phyloP scores from a whole-genome alignment of 352 stramenopile genomes.

The Blastocystis sp. region DNA sequence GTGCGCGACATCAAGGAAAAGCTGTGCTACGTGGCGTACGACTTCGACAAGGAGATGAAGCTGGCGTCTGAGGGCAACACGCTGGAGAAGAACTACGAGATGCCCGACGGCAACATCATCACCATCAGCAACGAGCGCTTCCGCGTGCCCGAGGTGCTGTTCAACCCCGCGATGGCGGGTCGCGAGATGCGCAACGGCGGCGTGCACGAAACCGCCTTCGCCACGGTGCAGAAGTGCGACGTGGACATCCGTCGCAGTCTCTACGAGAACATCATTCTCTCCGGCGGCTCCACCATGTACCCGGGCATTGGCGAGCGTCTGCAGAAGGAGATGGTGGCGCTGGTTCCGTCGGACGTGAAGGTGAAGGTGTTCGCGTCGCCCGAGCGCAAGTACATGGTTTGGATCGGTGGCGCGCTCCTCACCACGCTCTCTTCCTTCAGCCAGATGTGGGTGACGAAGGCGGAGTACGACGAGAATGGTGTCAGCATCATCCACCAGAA shows the following conservation, averaged over 20 bases:
- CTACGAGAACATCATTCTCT: conserved; percentile 94
- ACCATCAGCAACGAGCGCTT: conserved; percentile 94
- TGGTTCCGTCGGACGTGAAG: conserved; percentile 91
- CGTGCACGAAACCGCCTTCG: conserved; percentile 88
- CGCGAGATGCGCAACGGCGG: conserved; percentile 81
- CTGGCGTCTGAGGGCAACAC: conserved; percentile 85
- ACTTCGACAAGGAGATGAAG: conserved; percentile 91
- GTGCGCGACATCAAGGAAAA: conserved; percentile 97
- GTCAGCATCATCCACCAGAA: conserved; percentile 94
- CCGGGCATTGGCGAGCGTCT: conserved; percentile 89
- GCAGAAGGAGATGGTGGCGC: conserved; percentile 87
- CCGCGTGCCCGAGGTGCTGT: conserved; percentile 91
- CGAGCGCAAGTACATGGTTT: conserved; percentile 92
- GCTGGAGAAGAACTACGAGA: conserved; percentile 92
- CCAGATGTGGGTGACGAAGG: conserved; percentile 96
- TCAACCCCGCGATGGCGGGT: conserved; percentile 91
- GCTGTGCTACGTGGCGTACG: conserved; percentile 90
- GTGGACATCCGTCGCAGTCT: conserved; percentile 90
- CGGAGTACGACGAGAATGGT: conserved; percentile 94
- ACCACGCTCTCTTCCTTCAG: conserved; percentile 95
- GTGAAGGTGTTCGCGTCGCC: conserved; percentile 92
- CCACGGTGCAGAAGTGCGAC: conserved; percentile 89
- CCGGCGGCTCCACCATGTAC: conserved; percentile 92
- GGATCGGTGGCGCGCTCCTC: conserved; percentile 95
- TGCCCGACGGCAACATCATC: conserved; percentile 96